These are phyloP conservation scores for Coniosporium tulheliwenetii DNA, from an alignment of 2,329 filamentous ascomycete species.

Conservation along the genomic window DNA sequence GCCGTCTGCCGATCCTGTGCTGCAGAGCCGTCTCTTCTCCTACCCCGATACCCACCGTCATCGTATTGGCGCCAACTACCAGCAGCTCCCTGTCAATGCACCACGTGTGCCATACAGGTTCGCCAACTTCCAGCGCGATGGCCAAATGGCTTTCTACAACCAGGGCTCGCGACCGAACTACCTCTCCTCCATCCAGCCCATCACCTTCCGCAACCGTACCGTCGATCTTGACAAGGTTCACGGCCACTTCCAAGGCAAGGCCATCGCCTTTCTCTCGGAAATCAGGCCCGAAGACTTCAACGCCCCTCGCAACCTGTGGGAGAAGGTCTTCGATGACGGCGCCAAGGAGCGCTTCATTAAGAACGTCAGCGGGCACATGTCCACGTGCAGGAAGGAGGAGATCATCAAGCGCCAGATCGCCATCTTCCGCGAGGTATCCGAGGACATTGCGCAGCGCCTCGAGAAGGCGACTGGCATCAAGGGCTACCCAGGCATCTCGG, in stretches of 20 bases:
- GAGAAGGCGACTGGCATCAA: conserved; percentile 49
- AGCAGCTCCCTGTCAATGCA: conserved; percentile 40
- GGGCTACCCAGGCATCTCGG: conserved; percentile 41
- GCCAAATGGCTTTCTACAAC: conserved; percentile 53
- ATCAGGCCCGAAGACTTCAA: conserved; percentile 39
- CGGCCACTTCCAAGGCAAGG: conserved; percentile 32
- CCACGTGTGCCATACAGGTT: conserved; percentile 39
- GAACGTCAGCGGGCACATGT: conserved; percentile 48
- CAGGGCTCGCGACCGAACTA: conserved; percentile 44
- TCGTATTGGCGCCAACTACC: conserved; percentile 41
- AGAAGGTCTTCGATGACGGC: conserved; percentile 43
- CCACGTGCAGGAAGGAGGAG: conserved; percentile 39
- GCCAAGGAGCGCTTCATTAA: conserved; percentile 42
- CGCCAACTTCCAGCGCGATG: conserved; percentile 57
- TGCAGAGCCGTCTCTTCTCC: conserved; percentile 55
- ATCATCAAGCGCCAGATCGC: conserved; percentile 48
- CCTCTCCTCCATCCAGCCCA: conserved; percentile 35
- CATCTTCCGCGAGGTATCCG: conserved; percentile 47
- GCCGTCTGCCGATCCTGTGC: conserved; percentile 52
- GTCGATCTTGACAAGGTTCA: conserved; percentile 34
- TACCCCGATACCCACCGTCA: conserved; percentile 51
- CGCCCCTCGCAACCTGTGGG: conserved; percentile 42
- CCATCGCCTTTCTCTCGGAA: conserved; percentile 34
- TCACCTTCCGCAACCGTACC: conserved; percentile 29
- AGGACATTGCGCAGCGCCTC: conserved; percentile 39